Evolutionary conservation across 2,329 filamentous ascomycete species (phyloP), one percentile per base, ranked within the genome.

Genomic region (Diaporthe sp.): DNA sequence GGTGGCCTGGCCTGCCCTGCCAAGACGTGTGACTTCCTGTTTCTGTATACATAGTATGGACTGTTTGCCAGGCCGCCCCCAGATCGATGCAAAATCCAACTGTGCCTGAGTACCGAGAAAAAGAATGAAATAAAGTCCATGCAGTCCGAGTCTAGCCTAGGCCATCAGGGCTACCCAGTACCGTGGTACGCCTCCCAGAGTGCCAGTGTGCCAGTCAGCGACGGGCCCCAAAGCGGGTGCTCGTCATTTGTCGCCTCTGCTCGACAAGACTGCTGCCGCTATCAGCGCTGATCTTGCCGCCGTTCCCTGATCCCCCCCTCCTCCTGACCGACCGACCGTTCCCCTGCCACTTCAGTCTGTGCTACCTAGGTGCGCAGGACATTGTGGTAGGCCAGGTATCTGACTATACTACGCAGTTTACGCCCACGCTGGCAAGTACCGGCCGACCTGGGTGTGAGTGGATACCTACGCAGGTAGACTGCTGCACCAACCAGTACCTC

Each of bases 211-310:
- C 54, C 69, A 71, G 28, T 71, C 50, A 71, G 40, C 47, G 66
- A 55, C 61, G 38, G 42, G 22, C n/a, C 42, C 17, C 30, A 17
- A 28, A 4, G 30, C 42, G 19, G 28, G 42, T 25, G 45, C 64
- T 67, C 64, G 64, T 67, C 64, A 67, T 67, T 52, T 52, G 45
- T 67, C 45, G 64, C 45, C 61, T 67, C 61, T 67, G 6, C 28
- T 52, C 45, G 30, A 35, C 45, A 50, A 35, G 5, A 52, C 64
- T 67, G 45, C 45, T 68, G 30, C 47, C 64, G 64, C 64, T 40
- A 67, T 68, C 64, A 68, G 47, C 47, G 64, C 47, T 54, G 64
- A 68, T 68, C 64, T 54, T 35, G 45, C 64, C 64, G 64, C 64
- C 64, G 35, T 52, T 52, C 47, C 22, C 30, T 52, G 42, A 67